Percentiles rank a stretch among this genome's conserved stretches.
Evolutionary conservation across 2,329 filamentous ascomycete species (phyloP).

Genomic region (Clonostachys rosea): DNA sequence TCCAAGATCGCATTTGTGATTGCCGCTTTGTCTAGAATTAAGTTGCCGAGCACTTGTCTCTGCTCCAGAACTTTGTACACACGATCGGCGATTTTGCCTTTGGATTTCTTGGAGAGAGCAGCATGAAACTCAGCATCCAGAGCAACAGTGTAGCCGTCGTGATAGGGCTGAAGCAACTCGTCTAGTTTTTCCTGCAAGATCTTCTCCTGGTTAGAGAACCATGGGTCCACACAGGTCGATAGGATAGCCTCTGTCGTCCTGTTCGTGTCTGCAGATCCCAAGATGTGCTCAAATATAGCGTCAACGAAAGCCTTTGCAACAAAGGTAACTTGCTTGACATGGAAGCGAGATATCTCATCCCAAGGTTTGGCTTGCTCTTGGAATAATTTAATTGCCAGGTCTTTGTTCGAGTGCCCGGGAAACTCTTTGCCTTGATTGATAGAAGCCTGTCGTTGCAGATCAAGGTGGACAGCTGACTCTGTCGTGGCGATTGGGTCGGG

Average conservation of each 20-base stretch:
- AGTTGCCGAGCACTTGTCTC: slow-evolving; percentile 7
- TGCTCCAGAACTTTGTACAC: slow-evolving; percentile 3
- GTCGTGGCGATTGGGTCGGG: slow-evolving; percentile 14
- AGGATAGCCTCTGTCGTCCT: slow-evolving; percentile 14
- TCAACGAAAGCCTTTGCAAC: slow-evolving; percentile 28
- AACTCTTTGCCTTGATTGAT: slow-evolving; percentile 33
- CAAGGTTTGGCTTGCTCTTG: slow-evolving; percentile 29
- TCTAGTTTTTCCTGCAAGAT: slow-evolving; percentile 24
- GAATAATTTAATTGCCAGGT: slow-evolving; percentile 31
- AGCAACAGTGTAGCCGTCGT: slow-evolving; percentile 21
- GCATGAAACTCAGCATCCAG: slow-evolving; percentile 23
- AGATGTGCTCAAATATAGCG: slow-evolving; percentile 22
- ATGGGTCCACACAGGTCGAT: slow-evolving; percentile 18
- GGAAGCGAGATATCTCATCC: slow-evolving; percentile 25
- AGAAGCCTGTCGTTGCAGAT: slow-evolving; percentile 23
- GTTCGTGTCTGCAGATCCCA: slow-evolving; percentile 10
- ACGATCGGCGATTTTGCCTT: slow-evolving; percentile 6
- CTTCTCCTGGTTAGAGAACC: slow-evolving; percentile 20
- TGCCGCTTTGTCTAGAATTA: slow-evolving; percentile 7
- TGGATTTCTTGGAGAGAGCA: slow-evolving; percentile 1
- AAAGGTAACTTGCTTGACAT: slow-evolving; percentile 21
- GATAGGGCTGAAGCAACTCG: slow-evolving; percentile 31
- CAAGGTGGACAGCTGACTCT: slow-evolving; percentile 6
- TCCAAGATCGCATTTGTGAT: slow-evolving; percentile 6
- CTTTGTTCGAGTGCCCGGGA: slow-evolving; percentile 26